Base-by-base conservation (phyloP, 805 yeast genomes). In the Yamadazyma laniorum region DNA sequence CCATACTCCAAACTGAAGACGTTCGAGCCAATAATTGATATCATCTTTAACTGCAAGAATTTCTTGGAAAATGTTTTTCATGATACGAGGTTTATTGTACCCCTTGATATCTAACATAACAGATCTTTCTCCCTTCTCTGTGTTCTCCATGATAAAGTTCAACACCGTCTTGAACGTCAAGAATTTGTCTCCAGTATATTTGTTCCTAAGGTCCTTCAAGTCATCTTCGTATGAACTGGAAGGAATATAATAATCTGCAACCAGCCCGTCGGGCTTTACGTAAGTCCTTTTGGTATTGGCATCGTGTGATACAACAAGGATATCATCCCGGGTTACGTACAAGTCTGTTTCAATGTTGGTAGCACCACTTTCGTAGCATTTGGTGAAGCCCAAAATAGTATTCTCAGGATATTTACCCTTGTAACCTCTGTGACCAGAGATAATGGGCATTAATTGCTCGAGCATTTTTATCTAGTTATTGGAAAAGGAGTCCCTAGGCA, bases 341-440 rank as follows among this genome's bases (percentile, higher is more conserved):
- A 66, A 51, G 45, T 68, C 74, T n/a, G 74, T 68, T 39, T 68
- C 74, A 29, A 68, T 52, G 6, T 52, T 47, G 17, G 63, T 56
- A 25, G 71, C 73, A 5, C 72, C 73, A 14, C 62, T 33, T 12
- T 53, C 55, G 42, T 42, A 66, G 41, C 73, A 66, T 33, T 61
- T 53, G 14, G 49, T 47, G 45, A 68, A 68, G 6, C 72, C 72
- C 5, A 34, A 14, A 14, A 68, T 16, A 7, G 73, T 65, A 46
- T 68, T 68, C 45, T 68, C 74, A 3, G 69, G 56, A 39, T 58
- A 62, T 32, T 57, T 50, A 25, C 59, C 69, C 42, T 68, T 68
- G 49, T 61, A 68, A 0, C 74, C 74, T 34, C 74, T 56, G 42
- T 68, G 74, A 33, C 74, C 74, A 5, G 59, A 58, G 7, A 67